Evolutionary conservation across 2,329 filamentous ascomycete genomes (phyloP).

Genomic region (Lojkania enalia): DNA sequence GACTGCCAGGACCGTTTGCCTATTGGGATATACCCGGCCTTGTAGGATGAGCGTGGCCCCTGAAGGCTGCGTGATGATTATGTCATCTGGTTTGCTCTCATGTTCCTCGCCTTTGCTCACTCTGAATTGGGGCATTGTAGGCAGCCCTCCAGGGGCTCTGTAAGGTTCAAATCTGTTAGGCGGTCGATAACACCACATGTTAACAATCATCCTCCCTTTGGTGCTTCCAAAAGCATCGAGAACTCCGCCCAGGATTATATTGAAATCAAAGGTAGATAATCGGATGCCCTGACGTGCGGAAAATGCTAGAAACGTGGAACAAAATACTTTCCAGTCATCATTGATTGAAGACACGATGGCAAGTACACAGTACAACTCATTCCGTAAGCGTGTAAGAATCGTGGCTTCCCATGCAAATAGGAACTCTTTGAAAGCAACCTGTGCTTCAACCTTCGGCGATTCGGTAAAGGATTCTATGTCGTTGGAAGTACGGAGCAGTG

Average conservation of each 20-base stretch:
- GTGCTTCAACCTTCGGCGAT: slow-evolving; percentile 16
- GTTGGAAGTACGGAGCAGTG: slow-evolving; percentile 30
- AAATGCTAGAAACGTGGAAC: slow-evolving; percentile 34
- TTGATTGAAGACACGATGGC: slow-evolving; percentile 37
- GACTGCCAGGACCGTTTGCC: slow-evolving; percentile 39
- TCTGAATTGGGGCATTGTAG: slow-evolving; percentile 34
- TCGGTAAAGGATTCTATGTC: slow-evolving; percentile 13
- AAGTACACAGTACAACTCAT: slow-evolving; percentile 37
- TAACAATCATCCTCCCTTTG: slow-evolving; percentile 53
- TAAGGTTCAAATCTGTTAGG: slow-evolving; percentile 27
- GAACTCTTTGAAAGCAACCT: slow-evolving; percentile 30
- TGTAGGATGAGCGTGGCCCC: slow-evolving; percentile 32
- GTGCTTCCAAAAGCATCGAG: slow-evolving; percentile 53
- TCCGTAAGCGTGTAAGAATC: slow-evolving; percentile 25
- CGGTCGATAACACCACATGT: slow-evolving; percentile 48
- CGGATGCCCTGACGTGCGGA: slow-evolving; percentile 29
- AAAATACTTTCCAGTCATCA: slow-evolving; percentile 30
- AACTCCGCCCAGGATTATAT: slow-evolving; percentile 58
- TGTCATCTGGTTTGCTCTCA: slow-evolving; percentile 30
- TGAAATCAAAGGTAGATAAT: slow-evolving; percentile 50
- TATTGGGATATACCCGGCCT: slow-evolving; percentile 35
- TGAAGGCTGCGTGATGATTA: slow-evolving; percentile 33
- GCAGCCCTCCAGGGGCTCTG: slow-evolving; percentile 37
- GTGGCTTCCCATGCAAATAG: slow-evolving; percentile 38
- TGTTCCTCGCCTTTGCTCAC: slow-evolving; percentile 28